Evolutionary conservation across 1,284 basidiomycete genomes (phyloP).

Genomic region (Somion occarium): DNA sequence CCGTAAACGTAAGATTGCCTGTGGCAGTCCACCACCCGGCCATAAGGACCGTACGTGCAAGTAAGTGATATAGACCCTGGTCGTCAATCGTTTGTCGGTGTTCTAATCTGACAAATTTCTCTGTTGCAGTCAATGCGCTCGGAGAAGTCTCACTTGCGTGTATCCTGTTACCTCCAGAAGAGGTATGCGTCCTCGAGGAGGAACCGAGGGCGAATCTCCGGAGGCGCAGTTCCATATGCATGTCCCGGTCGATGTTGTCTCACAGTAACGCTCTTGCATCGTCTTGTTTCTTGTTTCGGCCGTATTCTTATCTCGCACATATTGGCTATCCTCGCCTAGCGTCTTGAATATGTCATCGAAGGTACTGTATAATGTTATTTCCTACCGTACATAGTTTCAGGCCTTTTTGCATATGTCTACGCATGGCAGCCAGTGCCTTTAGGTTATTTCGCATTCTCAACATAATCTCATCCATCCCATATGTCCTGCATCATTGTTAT

Average conservation of each 20-base stretch:
- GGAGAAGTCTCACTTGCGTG: conserved; percentile 30
- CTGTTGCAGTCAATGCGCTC: conserved; percentile 30
- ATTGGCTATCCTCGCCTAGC: too few species aligned
- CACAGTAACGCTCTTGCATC: neutral
- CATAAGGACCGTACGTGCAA: conserved; percentile 35
- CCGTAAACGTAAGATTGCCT: conserved; percentile 42
- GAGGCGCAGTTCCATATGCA: conserved; percentile 2
- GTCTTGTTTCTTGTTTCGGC: too few species aligned
- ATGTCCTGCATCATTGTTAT: too few species aligned
- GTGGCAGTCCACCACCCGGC: conserved; percentile 34
- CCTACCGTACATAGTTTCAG: too few species aligned
- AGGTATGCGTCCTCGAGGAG: conserved; percentile 25
- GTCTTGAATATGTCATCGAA: too few species aligned
- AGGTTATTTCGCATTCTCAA: too few species aligned
- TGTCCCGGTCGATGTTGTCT: neutral
- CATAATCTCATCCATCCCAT: too few species aligned
- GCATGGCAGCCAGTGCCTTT: too few species aligned
- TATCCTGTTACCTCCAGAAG: conserved; percentile 31
- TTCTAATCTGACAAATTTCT: conserved; percentile 8
- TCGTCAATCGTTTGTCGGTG: conserved; percentile 5
- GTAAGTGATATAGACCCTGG: conserved; percentile 24
- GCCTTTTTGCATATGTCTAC: too few species aligned
- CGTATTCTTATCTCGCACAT: too few species aligned
- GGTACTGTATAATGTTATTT: too few species aligned
- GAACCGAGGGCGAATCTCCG: neutral